Evolutionary conservation across 2,329 filamentous ascomycete species (phyloP).

Genomic region (Simplicillium sp.): DNA sequence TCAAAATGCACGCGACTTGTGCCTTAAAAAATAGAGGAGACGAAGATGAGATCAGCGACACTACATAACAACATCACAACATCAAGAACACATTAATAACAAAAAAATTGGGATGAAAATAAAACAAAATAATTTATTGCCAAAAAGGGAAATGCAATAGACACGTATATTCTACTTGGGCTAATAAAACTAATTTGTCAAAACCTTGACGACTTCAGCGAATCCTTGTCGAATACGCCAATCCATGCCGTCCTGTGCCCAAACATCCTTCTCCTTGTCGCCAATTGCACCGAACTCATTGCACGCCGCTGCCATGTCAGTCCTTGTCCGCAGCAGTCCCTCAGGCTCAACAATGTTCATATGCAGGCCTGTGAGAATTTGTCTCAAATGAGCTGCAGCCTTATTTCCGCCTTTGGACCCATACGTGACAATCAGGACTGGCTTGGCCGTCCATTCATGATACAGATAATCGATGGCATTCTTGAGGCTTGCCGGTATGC

Average conservation of each 20-base stretch:
- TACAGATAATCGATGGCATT: slow-evolving; percentile 54
- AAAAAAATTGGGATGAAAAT: too few species aligned
- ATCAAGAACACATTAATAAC: too few species aligned
- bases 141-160: too few species aligned
- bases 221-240: not conserved
- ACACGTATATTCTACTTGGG: too few species aligned
- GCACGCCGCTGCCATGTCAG: not conserved
- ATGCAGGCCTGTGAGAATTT: slow-evolving; percentile 10
- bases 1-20: not conserved
- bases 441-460: slow-evolving; percentile 48
- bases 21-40: not conserved
- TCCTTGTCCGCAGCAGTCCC: not conserved
- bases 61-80: too few species aligned
- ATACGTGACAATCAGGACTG: slow-evolving; percentile 43
- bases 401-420: slow-evolving; percentile 32
- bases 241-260: not conserved
- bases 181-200: not conserved
- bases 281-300: not conserved
- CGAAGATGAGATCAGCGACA: too few species aligned
- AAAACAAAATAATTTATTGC: too few species aligned
- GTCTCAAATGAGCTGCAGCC: slow-evolving; percentile 8
- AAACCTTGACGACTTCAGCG: not conserved
- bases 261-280: not conserved
- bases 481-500: slow-evolving; percentile 43
- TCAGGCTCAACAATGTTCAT: slow-evolving; percentile 2